Evolutionary conservation across 495 filamentous ascomycete genomes (phyloP).

Genomic region (Penicillium bovifimosum): DNA sequence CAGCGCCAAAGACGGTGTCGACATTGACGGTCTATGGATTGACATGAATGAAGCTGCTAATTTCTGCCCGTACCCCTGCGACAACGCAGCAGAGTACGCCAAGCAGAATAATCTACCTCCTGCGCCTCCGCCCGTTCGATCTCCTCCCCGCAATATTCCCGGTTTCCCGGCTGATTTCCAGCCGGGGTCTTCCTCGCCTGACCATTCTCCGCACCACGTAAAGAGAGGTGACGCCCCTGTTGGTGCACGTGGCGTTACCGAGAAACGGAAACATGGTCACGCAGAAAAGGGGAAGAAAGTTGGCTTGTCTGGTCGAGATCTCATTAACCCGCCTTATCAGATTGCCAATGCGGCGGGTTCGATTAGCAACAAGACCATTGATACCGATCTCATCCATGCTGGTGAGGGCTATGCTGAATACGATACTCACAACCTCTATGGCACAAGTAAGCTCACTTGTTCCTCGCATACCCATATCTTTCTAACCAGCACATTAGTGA

Average conservation of each 20-base stretch:
- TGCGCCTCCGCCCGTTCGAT: slow-evolving; percentile 55
- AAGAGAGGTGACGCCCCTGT: background rate
- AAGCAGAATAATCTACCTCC: slow-evolving; percentile 58
- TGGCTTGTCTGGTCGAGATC: slow-evolving; percentile 58
- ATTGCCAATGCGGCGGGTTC: slow-evolving; percentile 69
- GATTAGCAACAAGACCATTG: slow-evolving; percentile 67
- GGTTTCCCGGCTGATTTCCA: slow-evolving; percentile 71
- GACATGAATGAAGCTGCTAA: slow-evolving; percentile 76
- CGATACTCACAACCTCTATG: slow-evolving; percentile 82
- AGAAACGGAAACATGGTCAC: slow-evolving; percentile 4
- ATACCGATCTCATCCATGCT: slow-evolving; percentile 68
- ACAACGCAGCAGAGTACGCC: slow-evolving; percentile 50
- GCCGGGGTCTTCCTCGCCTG: slow-evolving; percentile 32
- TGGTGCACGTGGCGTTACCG: background rate
- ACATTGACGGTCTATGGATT: slow-evolving; percentile 86
- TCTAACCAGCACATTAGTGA: slow-evolving; percentile 48
- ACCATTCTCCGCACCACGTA: slow-evolving; percentile 2
- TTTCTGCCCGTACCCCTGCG: slow-evolving; percentile 72
- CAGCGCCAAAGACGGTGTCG: slow-evolving; percentile 54
- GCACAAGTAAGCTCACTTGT: slow-evolving; percentile 48
- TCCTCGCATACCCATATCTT: background rate
- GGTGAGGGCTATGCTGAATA: slow-evolving; percentile 64
- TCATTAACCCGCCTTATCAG: slow-evolving; percentile 66
- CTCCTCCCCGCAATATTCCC: slow-evolving; percentile 54
- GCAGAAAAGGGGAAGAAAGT: slow-evolving; percentile 24